Percentiles rank a stretch among this genome's conserved stretches.
These are phyloP conservation scores for Graphilbum ipis-grandicollis DNA, from an alignment of 2,329 filamentous ascomycete species.

Conservation along the genomic window DNA sequence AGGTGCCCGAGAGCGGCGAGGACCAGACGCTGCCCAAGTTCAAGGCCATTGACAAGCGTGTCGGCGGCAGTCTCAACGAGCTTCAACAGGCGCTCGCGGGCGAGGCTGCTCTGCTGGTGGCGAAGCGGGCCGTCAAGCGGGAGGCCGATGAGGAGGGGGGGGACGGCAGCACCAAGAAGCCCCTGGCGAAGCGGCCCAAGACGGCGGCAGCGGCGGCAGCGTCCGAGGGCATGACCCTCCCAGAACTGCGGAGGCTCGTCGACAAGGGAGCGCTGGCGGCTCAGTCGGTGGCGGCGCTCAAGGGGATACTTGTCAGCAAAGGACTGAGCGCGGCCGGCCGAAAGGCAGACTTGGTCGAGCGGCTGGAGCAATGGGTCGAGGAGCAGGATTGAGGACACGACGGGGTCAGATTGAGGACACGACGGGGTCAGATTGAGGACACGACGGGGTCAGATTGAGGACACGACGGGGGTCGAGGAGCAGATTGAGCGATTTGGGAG, in stretches of 20 bases:
- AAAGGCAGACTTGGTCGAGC: conserved; percentile 37
- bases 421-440: not conserved
- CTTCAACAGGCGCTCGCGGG: conserved; percentile 56
- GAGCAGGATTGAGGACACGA: conserved; percentile 15
- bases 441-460: not conserved
- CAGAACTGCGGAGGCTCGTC: conserved; percentile 28
- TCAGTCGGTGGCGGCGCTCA: conserved; percentile 36
- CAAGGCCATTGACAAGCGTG: conserved; percentile 76
- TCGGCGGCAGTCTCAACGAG: conserved; percentile 59
- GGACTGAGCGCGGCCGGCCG: conserved; percentile 30
- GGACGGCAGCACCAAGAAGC: conserved; percentile 13
- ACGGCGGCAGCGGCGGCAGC: conserved; percentile 19
- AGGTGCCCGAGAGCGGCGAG: conserved; percentile 53
- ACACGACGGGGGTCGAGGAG: not conserved
- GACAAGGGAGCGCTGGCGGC: conserved; percentile 30
- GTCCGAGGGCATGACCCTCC: conserved; percentile 19
- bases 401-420: not conserved
- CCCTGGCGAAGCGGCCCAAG: conserved; percentile 33
- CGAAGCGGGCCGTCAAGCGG: conserved; percentile 30
- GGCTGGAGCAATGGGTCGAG: conserved; percentile 39
- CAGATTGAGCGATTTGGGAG: too few relatives aligned
- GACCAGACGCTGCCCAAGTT: conserved; percentile 77
- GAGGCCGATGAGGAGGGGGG: conserved; percentile 29
- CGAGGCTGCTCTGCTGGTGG: conserved; percentile 23
- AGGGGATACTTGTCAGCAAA: conserved; percentile 27